phyloP scores from a whole-genome alignment of 2,329 filamentous ascomycete species.

The Aspergillus aculeatus region DNA sequence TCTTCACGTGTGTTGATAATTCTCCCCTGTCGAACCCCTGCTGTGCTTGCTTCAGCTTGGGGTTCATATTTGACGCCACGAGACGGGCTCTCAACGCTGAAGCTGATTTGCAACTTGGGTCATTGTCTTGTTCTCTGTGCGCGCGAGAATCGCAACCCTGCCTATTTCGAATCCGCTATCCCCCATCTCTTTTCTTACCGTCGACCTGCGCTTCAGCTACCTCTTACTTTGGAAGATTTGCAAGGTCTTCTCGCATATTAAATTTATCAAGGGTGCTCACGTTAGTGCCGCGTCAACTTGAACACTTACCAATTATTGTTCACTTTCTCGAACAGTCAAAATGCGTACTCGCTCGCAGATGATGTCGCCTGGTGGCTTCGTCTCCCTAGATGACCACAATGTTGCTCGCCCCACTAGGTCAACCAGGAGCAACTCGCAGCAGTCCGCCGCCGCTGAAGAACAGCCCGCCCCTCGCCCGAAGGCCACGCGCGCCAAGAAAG shows the following conservation, averaged over 20 bases:
- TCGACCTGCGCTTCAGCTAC: background rate
- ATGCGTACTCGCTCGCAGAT: slow-evolving; percentile 43
- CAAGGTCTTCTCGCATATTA: background rate
- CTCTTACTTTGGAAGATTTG: background rate
- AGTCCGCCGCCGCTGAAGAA: slow-evolving; percentile 9
- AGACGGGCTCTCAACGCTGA: too few relatives aligned
- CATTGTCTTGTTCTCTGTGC: too few relatives aligned
- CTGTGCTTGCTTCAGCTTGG: too few relatives aligned
- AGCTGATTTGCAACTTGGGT: too few relatives aligned
- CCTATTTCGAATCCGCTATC: too few relatives aligned
- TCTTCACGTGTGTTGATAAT: too few relatives aligned
- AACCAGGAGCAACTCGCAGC: slow-evolving; percentile 16
- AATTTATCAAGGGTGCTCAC: background rate
- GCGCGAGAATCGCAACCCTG: too few relatives aligned
- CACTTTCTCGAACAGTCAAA: slow-evolving; percentile 12
- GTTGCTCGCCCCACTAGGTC: slow-evolving; percentile 22
- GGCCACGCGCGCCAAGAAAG: slow-evolving; percentile 18
- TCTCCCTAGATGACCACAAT: slow-evolving; percentile 30
- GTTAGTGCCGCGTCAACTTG: background rate
- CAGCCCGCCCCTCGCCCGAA: slow-evolving; percentile 17
- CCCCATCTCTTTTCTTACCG: background rate
- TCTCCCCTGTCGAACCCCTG: too few relatives aligned
- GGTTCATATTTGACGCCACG: too few relatives aligned
- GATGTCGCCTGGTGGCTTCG: slow-evolving; percentile 33
- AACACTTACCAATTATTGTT: background rate